Conservation (phyloP, 306 rosid species). For the Mimosa pudica region DNA sequence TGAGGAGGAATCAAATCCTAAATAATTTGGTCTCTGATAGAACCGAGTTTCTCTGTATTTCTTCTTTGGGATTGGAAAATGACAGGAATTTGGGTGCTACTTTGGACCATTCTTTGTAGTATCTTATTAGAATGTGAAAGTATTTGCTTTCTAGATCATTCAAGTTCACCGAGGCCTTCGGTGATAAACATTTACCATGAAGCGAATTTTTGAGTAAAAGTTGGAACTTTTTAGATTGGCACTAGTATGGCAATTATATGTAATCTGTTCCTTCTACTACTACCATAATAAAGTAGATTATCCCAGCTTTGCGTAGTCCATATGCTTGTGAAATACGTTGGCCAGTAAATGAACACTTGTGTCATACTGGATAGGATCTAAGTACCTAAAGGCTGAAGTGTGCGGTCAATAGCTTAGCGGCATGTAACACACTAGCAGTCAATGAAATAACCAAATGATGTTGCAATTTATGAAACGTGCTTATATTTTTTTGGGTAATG, state of each 20-base stretch:
- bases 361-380: too few species aligned
- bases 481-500: not conserved
- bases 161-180: conserved; percentile 12
- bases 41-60: not conserved
- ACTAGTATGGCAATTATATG: conserved; percentile 1
- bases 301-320: not conserved
- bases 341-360: too few species aligned
- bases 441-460: not conserved
- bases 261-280: not conserved
- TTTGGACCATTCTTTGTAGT: not conserved
- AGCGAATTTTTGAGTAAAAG: not conserved
- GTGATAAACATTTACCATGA: conserved; percentile 8
- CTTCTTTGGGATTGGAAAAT: too few species aligned
- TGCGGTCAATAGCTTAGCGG: not conserved
- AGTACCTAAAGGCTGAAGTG: not conserved
- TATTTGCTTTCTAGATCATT: conserved; percentile 6
- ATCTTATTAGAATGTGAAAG: conserved; percentile 23
- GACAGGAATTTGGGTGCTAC: not conserved
- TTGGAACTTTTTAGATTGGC: conserved; percentile 12
- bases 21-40: conserved; percentile 33
- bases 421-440: too few species aligned
- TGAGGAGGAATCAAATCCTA: conserved; percentile 41
- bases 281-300: not conserved
- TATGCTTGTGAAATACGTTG: too few species aligned
- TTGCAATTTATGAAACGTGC: not conserved